These are phyloP conservation scores for Elaeis oleifera DNA, from an alignment of 202 grass and related monocot species.

Conservation along the genomic window DNA sequence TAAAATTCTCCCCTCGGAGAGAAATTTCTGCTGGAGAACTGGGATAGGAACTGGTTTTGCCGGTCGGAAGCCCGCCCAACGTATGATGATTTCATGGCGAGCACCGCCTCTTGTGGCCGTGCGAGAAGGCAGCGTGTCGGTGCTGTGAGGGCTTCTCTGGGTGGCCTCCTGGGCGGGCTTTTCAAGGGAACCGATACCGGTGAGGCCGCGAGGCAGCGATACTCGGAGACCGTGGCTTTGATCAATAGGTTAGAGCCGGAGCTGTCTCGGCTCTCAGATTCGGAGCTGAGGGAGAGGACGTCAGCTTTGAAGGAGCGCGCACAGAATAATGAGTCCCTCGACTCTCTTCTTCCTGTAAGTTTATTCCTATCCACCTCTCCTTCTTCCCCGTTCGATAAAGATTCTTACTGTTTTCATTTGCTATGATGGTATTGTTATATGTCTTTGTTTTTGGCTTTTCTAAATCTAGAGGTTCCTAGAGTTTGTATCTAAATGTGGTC, in stretches of 20 bases:
- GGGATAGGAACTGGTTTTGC: constrained; percentile 8
- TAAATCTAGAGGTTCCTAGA: no score
- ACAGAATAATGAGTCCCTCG: constrained; percentile 53
- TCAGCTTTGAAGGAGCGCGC: constrained; percentile 57
- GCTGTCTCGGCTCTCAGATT: constrained; percentile 65
- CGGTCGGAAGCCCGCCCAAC: constrained; percentile 8
- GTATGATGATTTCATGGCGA: not conserved
- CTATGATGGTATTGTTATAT: no score
- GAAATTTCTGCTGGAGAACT: constrained; percentile 17
- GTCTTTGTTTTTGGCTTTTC: no score
- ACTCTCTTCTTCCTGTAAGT: constrained; percentile 75
- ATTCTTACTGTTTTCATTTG: no score
- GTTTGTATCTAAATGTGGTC: no score
- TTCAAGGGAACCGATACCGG: constrained; percentile 78
- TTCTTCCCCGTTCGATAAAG: no score
- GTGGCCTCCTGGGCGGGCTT: constrained; percentile 66
- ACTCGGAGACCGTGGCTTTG: constrained; percentile 38
- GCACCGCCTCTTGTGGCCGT: not conserved
- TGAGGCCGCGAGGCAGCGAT: constrained; percentile 66
- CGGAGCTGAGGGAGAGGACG: constrained; percentile 58
- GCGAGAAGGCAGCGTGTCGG: constrained; percentile 6
- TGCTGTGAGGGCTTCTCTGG: constrained; percentile 29
- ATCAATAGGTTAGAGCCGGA: constrained; percentile 69
- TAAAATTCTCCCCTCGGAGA: constrained; percentile 7
- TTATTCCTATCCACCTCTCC: not conserved